A percentile compares a stretch with the other conserved stretches of the same genome.
Conservation (phyloP, 2,329 filamentous ascomycete genomes). For the Monosporascus sp. region DNA sequence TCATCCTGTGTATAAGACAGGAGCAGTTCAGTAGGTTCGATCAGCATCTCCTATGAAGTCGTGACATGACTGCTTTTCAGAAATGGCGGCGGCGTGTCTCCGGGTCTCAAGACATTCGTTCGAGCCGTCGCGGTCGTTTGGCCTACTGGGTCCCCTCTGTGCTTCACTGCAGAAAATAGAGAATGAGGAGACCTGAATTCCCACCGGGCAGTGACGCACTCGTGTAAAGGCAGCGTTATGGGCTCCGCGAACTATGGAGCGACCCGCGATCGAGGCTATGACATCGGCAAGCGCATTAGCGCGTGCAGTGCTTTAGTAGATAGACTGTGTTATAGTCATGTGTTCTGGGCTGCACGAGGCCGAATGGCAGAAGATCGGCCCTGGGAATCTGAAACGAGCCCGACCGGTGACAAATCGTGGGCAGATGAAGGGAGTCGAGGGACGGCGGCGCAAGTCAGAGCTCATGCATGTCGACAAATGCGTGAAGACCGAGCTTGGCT, state of each 20-base stretch:
- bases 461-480: conserved; percentile 27
- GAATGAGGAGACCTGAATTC: neutral
- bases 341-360: conserved; percentile 4
- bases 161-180: neutral
- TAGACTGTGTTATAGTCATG: conserved; percentile 21
- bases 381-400: conserved; percentile 17
- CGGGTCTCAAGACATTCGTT: neutral
- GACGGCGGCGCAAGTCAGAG: conserved; percentile 13
- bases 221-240: neutral
- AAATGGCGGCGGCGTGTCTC: neutral
- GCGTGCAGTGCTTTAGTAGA: conserved; percentile 25
- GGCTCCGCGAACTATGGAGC: neutral
- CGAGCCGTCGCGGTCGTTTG: neutral
- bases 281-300: conserved; percentile 23
- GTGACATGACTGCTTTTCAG: neutral
- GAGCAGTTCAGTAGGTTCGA: neutral
- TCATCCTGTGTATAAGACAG: neutral
- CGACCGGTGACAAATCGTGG: conserved; percentile 12
- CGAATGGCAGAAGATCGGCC: conserved; percentile 14
- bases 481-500: conserved; percentile 24
- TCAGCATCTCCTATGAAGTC: neutral
- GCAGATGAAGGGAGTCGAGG: conserved; percentile 10
- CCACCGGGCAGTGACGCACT: neutral
- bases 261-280: conserved; percentile 2
- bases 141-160: neutral